Conservation (phyloP, 1,284 basidiomycete species). For the Ceratobasidium sp. region DNA sequence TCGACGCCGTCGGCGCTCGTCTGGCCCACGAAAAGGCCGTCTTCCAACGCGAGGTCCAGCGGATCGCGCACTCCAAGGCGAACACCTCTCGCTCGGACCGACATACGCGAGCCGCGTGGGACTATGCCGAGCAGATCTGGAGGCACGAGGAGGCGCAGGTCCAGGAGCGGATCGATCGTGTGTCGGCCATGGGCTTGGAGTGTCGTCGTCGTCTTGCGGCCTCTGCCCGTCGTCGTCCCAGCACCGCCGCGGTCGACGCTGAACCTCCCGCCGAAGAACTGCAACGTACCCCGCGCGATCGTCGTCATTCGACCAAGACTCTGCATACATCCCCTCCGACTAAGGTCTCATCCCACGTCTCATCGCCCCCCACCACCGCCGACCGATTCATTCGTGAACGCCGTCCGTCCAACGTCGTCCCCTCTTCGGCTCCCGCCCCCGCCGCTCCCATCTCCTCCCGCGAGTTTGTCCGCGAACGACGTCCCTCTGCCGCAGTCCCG, state of each 20-base stretch:
- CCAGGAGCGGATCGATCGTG: conserved; percentile 43
- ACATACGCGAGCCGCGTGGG: conserved; percentile 35
- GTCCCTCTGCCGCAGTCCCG: conserved; percentile 27
- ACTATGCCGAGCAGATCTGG: conserved; percentile 44
- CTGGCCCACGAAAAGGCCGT: conserved; percentile 43
- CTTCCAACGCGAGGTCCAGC: conserved; percentile 34
- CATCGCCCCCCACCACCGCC: neutral
- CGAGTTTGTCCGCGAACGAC: conserved; percentile 32
- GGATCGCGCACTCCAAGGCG: conserved; percentile 23
- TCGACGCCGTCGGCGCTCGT: conserved; percentile 37
- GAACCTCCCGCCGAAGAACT: conserved; percentile 12
- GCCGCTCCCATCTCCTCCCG: conserved; percentile 16
- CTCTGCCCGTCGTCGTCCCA: conserved; percentile 26
- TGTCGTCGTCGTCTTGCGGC: conserved; percentile 40
- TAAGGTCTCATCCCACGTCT: neutral
- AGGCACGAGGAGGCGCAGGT: conserved; percentile 21
- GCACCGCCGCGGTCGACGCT: conserved; percentile 9
- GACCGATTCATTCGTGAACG: conserved; percentile 38
- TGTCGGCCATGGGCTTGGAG: conserved; percentile 38
- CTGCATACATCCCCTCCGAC: neutral
- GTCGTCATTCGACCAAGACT: conserved; percentile 5
- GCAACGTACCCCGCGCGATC: neutral
- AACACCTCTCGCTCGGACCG: conserved; percentile 26
- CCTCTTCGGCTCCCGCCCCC: conserved; percentile 15
- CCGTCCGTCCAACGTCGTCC: conserved; percentile 19